Base-by-base conservation (phyloP, 768 basidiomycete species). In the Boletus patriciae region DNA sequence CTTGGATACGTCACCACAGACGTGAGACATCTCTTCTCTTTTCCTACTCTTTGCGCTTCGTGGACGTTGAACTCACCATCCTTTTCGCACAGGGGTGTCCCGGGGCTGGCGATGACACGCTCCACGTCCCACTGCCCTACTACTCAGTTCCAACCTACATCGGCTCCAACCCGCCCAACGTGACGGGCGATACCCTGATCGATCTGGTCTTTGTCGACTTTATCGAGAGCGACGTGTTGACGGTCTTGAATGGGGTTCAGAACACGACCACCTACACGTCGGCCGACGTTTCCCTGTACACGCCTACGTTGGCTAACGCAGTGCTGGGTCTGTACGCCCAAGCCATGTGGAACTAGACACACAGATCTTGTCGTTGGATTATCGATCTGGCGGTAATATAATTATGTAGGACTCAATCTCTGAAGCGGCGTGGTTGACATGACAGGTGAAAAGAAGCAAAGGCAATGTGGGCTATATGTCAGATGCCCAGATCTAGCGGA, bases 131-230 rank as follows among this genome's bases (percentile, higher is more conserved):
- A 3, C 67, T 88, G 50, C 79, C 86, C 5, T 82, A 80, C 70
- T 81, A 79, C 70, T 50, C 68, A 6, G 58, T 74, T 3, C 87
- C 87, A 0, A 76, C 79, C 63, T 91, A 84, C 65, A 77, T 90
- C 55, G 77, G 76, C 16, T 86, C 85, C 0, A 69, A 75, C 27
- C 67, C 81, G 3, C 86, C 88, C 3, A 66, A 74, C 23, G 78
- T 84, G 15, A 57, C 81, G 0, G 75, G 75, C 51, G 74, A 78
- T 51, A 77, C 82, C 0, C 74, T 74, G 0, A 77, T 93, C 58
- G 91, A 93, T 62, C 78, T 93, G 21, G 85, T 92, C 34, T 93
- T 92, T 68, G 77, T 87, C 46, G 77, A 86, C 68, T 92, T 90
- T 70, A 84, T 91, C 65, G 74, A 79, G 64, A 52, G 63, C 6